Evolutionary conservation across 352 stramenopile species (phyloP), one percentile per base, ranked within the genome.

Genomic region (Phytophthora syringae): DNA sequence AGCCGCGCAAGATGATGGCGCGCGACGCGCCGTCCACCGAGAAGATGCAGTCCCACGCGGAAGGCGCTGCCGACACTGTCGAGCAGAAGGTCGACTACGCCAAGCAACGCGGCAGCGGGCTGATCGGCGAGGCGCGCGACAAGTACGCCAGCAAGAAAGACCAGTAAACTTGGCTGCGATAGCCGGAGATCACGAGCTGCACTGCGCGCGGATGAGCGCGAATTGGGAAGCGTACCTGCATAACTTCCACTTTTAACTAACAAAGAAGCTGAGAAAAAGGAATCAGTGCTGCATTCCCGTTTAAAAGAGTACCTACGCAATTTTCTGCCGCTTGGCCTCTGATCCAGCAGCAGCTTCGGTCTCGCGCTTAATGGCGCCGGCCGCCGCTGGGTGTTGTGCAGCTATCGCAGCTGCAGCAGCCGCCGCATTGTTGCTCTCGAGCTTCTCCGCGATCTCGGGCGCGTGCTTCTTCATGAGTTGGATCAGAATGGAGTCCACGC

Each of bases 381-480:
- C 47, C 42, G 55, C 37, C 12, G 51, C 52, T 55, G 39, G 43
- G 12, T 70, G 54, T 32, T 52, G 47, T 40, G 20, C 36, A 20
- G 49, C 55, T 48, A 49, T 12, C 42, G 60, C 53, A 12, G 25
- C 49, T 27, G 49, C 49, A 24, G 45, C 49, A 4, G 25, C 52
- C 22, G 53, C 50, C 2, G 57, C 57, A 10, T 40, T 36, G 43
- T 60, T 72, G 39, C 55, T 74, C 42, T 90, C 83, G 40, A 92
- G 55, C 64, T 92, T 93, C 58, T 91, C 81, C 9, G 84, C 80
- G 53, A 94, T 92, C 54, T 95, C 87, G 0, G 87, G 87, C n/a
- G 84, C 84, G 52, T 95, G 82, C 65, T 92, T 92, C 55, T 94
- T 94, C 80, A 94, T 92, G 22, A 95, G 70, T 28, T 90, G 83